phyloP scores from a whole-genome alignment of 345 rosid species.

The Sonneratia caseolaris region DNA sequence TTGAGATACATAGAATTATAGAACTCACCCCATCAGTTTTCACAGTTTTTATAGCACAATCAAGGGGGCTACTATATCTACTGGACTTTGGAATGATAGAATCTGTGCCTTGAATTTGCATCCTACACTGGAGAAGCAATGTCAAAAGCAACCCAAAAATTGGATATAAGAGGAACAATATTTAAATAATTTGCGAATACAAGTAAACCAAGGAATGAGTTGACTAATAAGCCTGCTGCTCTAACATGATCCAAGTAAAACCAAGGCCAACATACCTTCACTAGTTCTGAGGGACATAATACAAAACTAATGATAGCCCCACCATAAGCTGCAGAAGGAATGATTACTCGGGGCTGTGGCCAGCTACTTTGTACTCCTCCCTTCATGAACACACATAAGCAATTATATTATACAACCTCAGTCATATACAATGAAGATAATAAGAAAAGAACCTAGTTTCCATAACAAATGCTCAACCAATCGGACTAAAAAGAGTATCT shows the following conservation, averaged over 20 bases:
- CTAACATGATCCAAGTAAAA: neutral
- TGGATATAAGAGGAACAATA: slow-evolving; percentile 7
- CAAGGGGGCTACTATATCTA: slow-evolving; percentile 67
- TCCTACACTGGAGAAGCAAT: slow-evolving; percentile 73
- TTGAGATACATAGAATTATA: slow-evolving; percentile 12
- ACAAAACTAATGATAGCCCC: slow-evolving; percentile 89
- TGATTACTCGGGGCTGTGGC: slow-evolving; percentile 52
- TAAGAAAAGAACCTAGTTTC: neutral
- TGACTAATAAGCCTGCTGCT: neutral
- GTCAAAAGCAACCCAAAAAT: slow-evolving; percentile 22
- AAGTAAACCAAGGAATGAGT: neutral
- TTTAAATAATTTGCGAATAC: neutral
- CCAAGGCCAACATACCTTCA: slow-evolving; percentile 43
- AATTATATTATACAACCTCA: neutral
- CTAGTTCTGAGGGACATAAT: slow-evolving; percentile 76
- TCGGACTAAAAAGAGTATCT: slow-evolving; percentile 6
- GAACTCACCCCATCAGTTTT: slow-evolving; percentile 80
- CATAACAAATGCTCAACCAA: neutral
- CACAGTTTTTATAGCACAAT: slow-evolving; percentile 66
- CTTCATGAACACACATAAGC: slow-evolving; percentile 22
- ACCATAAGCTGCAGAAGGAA: slow-evolving; percentile 88
- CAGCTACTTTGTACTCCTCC: slow-evolving; percentile 38
- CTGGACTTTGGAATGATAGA: slow-evolving; percentile 51
- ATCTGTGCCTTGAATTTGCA: slow-evolving; percentile 93
- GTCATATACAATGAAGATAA: neutral